Evolutionary conservation across 352 stramenopile species (phyloP), one percentile per base, ranked within the genome.

Genomic region (Thalassiosira mediterranea): DNA sequence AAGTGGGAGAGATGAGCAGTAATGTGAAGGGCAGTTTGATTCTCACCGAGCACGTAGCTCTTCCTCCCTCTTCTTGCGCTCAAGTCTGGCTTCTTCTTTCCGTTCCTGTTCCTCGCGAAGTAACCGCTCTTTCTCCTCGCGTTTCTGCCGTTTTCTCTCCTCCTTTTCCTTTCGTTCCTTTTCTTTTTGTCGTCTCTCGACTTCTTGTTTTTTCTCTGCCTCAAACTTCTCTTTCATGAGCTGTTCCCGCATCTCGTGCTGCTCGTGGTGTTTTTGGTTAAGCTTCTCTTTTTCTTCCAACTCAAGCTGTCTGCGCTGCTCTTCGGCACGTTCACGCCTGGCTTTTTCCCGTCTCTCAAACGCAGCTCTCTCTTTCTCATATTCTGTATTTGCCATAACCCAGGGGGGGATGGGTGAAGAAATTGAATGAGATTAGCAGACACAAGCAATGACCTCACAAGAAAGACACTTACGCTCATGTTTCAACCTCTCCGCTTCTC

Each of bases 41-140:
- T 8, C 44, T 53, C 44, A 53, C 44, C 44, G 5, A 8, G 5
- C 44, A 2, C 57, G 34, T 1, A 66, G 25, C 37, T 66, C 57
- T 21, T 56, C 31, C 40, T 52, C 57, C 40, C 19, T 53, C 44
- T 21, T 8, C 44, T 28, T 17, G 44, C 57, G 34, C 57, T 56
- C 53, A 10, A 44, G 52, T 44, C 52, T 54, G 5, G 11, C 44
- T n/a, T 5, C 44, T 53, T 53, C 21, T 28, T 28, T 53, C 11
- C 10, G 28, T 31, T 10, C 56, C 37, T 65, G 26, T 25, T 49
- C 56, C 23, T 65, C 56, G 17, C 56, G 56, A 4, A 65, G 32
- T 17, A 65, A 32, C 28, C 56, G 15, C 28, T 65, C 56, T 52
- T 52, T 53, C 17, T 65, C 56, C 38, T 65, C 56, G 37, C 56